These are phyloP conservation scores for Phytophthora agathidicida DNA, from an alignment of 352 stramenopile genomes.

Conservation along the genomic window DNA sequence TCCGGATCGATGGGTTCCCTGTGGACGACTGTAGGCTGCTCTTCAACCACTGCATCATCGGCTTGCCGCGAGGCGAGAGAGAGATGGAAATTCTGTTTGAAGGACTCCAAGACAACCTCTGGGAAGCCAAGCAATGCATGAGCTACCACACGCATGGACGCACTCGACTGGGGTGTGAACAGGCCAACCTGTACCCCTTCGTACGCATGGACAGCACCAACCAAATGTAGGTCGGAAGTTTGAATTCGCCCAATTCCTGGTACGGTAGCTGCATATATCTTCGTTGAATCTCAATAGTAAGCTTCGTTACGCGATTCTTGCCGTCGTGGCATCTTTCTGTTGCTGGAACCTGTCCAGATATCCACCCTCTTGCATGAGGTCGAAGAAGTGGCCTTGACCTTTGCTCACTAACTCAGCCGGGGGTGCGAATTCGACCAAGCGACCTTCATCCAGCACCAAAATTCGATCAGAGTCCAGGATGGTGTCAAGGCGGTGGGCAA, in stretches of 20 bases:
- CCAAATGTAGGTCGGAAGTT: no score
- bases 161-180: not conserved
- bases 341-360: conserved; percentile 46
- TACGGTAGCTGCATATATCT: no score
- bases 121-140: not conserved
- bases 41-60: not conserved
- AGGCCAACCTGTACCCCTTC: not conserved
- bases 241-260: no score
- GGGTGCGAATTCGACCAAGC: conserved; percentile 80
- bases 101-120: not conserved
- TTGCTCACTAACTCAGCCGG: conserved; percentile 64
- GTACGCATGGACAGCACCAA: no score
- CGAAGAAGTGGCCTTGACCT: conserved; percentile 53
- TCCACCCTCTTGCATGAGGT: conserved; percentile 50
- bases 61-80: not conserved
- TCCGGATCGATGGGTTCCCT: not conserved
- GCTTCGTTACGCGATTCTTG: conserved; percentile 6
- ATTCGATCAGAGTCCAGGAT: conserved; percentile 88
- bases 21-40: not conserved
- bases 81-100: not conserved
- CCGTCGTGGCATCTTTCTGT: conserved; percentile 3
- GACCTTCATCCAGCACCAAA: conserved; percentile 72
- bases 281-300: conserved; percentile 7
- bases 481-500: conserved; percentile 92
- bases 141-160: not conserved